Percentiles rank a stretch among this genome's conserved stretches.
Evolutionary conservation across 2,329 filamentous ascomycete species (phyloP).

Genomic region (Exserohilum rostratum): DNA sequence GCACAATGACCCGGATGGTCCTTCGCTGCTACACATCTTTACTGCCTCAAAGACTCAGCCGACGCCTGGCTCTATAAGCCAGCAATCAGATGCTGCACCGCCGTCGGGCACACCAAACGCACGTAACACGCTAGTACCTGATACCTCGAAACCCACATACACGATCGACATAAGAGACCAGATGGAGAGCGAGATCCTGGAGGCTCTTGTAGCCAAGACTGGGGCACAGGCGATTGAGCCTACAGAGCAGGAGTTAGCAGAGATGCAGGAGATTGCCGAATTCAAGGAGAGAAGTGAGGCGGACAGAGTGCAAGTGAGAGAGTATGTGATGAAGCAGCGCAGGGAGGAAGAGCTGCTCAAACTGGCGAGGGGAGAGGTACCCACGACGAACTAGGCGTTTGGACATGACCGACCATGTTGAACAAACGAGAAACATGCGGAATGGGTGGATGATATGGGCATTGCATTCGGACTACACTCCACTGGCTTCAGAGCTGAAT

Average conservation of each 20-base stretch:
- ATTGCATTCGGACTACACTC: background rate
- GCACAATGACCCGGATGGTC: slow-evolving; percentile 54
- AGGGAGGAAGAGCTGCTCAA: slow-evolving; percentile 66
- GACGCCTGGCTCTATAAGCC: slow-evolving; percentile 19
- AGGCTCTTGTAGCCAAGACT: slow-evolving; percentile 66
- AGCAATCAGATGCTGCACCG: slow-evolving; percentile 22
- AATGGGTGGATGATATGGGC: background rate
- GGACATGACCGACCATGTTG: background rate
- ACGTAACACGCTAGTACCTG: slow-evolving; percentile 34
- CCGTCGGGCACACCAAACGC: slow-evolving; percentile 29
- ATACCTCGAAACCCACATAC: slow-evolving; percentile 48
- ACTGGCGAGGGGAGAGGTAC: slow-evolving; percentile 55
- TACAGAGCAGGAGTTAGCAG: slow-evolving; percentile 64
- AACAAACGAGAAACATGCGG: background rate
- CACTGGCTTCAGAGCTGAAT: background rate
- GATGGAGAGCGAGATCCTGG: slow-evolving; percentile 66
- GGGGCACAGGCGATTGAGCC: slow-evolving; percentile 64
- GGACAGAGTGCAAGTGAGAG: slow-evolving; percentile 62
- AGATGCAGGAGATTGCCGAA: slow-evolving; percentile 65
- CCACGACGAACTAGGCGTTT: slow-evolving; percentile 3
- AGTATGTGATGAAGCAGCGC: slow-evolving; percentile 63
- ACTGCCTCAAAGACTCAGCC: slow-evolving; percentile 32
- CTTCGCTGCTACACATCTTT: slow-evolving; percentile 41
- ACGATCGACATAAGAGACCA: slow-evolving; percentile 66
- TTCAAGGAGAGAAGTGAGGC: slow-evolving; percentile 57